Evolutionary conservation across 2,329 filamentous ascomycete genomes (phyloP).

Genomic region (Orbilia ellipsospora): DNA sequence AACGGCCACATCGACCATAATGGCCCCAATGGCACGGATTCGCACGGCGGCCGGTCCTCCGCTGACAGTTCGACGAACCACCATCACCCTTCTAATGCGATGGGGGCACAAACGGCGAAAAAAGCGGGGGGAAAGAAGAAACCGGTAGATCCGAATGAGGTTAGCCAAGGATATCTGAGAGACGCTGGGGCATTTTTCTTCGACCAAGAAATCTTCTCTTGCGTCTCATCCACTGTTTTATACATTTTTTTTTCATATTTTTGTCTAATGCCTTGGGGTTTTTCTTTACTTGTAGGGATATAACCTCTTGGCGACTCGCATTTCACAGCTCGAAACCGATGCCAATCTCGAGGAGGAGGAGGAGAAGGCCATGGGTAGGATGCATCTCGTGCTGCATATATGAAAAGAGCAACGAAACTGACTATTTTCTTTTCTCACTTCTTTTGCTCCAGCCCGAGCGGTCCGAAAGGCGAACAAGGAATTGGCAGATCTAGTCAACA

Average conservation of each 20-base stretch:
- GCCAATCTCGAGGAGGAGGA: slow-evolving; percentile 93
- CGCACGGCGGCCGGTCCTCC: slow-evolving; percentile 36
- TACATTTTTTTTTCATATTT: slow-evolving; percentile 21
- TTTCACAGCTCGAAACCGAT: slow-evolving; percentile 94
- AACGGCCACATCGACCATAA: slow-evolving; percentile 52
- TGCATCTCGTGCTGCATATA: too few relatives aligned
- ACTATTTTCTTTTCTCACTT: slow-evolving; percentile 17
- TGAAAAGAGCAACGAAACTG: neutral
- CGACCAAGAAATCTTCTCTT: neutral
- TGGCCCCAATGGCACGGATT: slow-evolving; percentile 43
- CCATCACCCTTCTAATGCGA: slow-evolving; percentile 8
- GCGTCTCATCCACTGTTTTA: neutral
- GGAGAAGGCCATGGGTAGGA: slow-evolving; percentile 88
- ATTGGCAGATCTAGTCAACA: slow-evolving; percentile 82
- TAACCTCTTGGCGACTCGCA: slow-evolving; percentile 89
- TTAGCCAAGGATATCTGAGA: slow-evolving; percentile 55
- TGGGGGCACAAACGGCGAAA: slow-evolving; percentile 23
- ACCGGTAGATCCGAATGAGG: slow-evolving; percentile 81
- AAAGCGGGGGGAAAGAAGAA: slow-evolving; percentile 77
- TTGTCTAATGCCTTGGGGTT: slow-evolving; percentile 44
- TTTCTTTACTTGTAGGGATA: slow-evolving; percentile 57
- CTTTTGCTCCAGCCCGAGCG: slow-evolving; percentile 56
- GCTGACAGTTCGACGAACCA: slow-evolving; percentile 35
- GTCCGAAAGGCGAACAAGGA: slow-evolving; percentile 94
- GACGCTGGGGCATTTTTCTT: slow-evolving; percentile 4